Percentiles rank a stretch among this genome's conserved stretches.
Conservation (phyloP, 164 flowering plant genomes). For the Akebia trifoliata region DNA sequence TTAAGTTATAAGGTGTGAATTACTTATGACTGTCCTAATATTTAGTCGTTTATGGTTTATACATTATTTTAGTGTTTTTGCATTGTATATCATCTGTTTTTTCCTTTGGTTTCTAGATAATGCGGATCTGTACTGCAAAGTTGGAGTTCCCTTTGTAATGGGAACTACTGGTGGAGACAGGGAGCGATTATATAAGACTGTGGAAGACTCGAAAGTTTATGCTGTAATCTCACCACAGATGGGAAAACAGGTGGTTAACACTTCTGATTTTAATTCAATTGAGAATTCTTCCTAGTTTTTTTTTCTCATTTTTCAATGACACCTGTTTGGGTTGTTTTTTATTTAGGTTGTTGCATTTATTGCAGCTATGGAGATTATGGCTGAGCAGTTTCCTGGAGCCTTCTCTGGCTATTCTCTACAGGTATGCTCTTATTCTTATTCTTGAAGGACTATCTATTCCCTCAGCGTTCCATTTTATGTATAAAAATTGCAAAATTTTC, state of each 20-base stretch:
- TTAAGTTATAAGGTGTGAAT: background rate
- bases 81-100: background rate
- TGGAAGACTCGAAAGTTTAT: conserved; percentile 55
- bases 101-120: conserved; percentile 38
- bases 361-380: conserved; percentile 93
- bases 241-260: conserved; percentile 79
- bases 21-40: background rate
- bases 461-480: background rate
- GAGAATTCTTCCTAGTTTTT: background rate
- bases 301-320: background rate
- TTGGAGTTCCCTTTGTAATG: conserved; percentile 94
- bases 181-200: conserved; percentile 56
- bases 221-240: conserved; percentile 94
- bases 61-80: background rate
- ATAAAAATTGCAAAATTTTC: background rate
- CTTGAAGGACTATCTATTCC: background rate
- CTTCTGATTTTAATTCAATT: background rate
- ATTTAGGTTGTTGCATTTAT: conserved; percentile 91
- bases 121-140: conserved; percentile 77
- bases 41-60: background rate
- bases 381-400: conserved; percentile 95
- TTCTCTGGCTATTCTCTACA: conserved; percentile 77
- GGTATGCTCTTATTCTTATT: conserved; percentile 30
- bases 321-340: conserved; percentile 7
- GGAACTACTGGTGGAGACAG: conserved; percentile 97